Percentiles rank a stretch among this genome's conserved stretches.
These are phyloP conservation scores for Symbiodinium natans DNA, from an alignment of 73 alveolate genomes.

Conservation along the genomic window DNA sequence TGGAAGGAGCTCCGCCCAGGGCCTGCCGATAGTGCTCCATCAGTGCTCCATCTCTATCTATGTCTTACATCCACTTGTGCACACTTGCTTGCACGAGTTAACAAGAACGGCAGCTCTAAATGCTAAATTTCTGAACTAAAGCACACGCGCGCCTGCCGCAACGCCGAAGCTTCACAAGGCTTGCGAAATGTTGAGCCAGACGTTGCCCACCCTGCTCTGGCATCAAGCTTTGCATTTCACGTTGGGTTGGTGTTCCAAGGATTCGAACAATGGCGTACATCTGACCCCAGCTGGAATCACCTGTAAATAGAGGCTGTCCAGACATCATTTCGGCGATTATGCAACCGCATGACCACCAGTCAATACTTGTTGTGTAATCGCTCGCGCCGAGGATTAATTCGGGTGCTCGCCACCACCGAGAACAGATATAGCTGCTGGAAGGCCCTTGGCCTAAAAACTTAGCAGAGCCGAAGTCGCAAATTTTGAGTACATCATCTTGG, in stretches of 20 bases:
- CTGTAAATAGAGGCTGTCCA: not conserved
- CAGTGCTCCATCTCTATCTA: no score
- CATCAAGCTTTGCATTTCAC: conserved; percentile 13
- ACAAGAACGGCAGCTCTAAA: no score
- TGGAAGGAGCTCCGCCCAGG: not conserved
- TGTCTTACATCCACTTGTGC: not conserved
- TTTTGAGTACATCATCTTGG: not conserved
- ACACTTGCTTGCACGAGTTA: no score
- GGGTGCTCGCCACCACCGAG: conserved; percentile 60
- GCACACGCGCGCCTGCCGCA: not conserved
- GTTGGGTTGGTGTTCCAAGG: conserved; percentile 32
- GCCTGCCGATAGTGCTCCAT: no score
- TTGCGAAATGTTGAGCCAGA: conserved; percentile 2
- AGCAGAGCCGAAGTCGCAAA: conserved; percentile 29
- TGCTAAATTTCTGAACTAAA: no score
- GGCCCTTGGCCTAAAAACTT: not conserved
- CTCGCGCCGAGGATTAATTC: conserved; percentile 50
- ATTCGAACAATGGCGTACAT: not conserved
- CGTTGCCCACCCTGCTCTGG: not conserved
- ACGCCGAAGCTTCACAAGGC: conserved; percentile 7
- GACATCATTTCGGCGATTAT: conserved; percentile 94
- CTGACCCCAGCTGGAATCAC: conserved; percentile 27
- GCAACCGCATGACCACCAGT: conserved; percentile 94
- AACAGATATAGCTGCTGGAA: conserved; percentile 22
- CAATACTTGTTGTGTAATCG: conserved; percentile 76